Percentiles rank a stretch among this genome's conserved stretches.
Evolutionary conservation across 2,329 filamentous ascomycete genomes (phyloP).

Genomic region (Phialocephala subalpina): DNA sequence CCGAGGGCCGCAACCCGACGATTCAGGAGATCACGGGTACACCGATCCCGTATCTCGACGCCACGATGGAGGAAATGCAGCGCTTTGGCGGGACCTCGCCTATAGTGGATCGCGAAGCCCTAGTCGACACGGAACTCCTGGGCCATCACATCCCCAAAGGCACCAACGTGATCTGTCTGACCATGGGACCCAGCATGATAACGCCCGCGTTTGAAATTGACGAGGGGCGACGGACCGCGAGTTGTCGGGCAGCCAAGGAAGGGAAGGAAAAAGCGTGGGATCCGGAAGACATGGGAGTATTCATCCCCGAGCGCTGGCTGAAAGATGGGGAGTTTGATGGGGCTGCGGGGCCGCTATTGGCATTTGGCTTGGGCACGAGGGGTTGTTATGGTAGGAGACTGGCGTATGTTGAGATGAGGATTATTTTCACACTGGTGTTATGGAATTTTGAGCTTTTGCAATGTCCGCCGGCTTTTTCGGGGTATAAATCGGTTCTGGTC

Average conservation of each 20-base stretch:
- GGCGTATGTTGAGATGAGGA: too few species aligned
- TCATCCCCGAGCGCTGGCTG: conserved; percentile 50
- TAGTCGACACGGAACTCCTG: conserved; percentile 44
- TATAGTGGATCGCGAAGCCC: conserved; percentile 43
- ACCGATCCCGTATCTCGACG: conserved; percentile 33
- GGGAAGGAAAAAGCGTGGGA: conserved; percentile 42
- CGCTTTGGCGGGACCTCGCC: conserved; percentile 44
- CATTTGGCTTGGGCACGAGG: conserved; percentile 48
- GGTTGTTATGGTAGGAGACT: conserved; percentile 50
- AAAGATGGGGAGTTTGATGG: conserved; percentile 40
- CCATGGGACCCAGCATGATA: conserved; percentile 32
- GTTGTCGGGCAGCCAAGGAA: conserved; percentile 11
- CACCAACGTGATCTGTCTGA: conserved; percentile 44
- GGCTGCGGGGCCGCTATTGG: conserved; percentile 46
- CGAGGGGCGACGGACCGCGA: conserved; percentile 33
- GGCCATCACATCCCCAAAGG: conserved; percentile 48
- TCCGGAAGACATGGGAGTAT: conserved; percentile 39
- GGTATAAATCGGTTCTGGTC: too few species aligned
- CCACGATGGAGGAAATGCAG: conserved; percentile 42
- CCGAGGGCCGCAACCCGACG: conserved; percentile 22
- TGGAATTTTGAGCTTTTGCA: too few species aligned
- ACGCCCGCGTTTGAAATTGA: conserved; percentile 35
- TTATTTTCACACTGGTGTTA: too few species aligned
- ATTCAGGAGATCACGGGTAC: conserved; percentile 26
- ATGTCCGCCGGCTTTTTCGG: too few species aligned